Base-by-base conservation (phyloP, 2,329 filamentous ascomycete species). In the Penicillium sp. region DNA sequence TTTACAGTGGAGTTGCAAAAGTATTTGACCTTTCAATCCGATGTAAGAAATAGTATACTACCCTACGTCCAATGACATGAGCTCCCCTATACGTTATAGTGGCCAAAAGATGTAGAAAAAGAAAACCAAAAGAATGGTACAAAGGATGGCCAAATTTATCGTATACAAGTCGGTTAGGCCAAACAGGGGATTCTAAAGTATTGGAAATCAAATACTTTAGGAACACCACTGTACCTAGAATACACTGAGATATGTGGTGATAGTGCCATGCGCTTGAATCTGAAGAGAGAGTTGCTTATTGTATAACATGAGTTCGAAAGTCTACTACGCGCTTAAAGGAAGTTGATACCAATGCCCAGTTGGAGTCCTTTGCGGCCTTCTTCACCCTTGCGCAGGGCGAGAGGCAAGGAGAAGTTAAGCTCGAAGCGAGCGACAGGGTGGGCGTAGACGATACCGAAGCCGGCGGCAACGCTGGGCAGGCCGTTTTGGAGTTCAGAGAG, bases 301-400 rank as follows among this genome's bases (percentile, higher is more conserved):
- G 14, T 40, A 39, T 49, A 31, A 11, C 44, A 45, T 43, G 27
- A 39, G 29, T 5, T 29, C 31, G 14, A 16, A 32, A 45, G 24
- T 54, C 57, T 44, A 54, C 40, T 54, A 62, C 44, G 63, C 58
- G 53, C 68, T 64, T 69, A 97, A 81, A 97, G 77, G 72, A 99
- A 97, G 77, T 90, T 95, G 69, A 99, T 92, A 47, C 94, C 94
- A 39, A 99, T 91, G n/a, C 94, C 94, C 66, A 99, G 87, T 72
- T 94, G 92, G 60, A 99, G 71, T 1, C 94, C 94, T 77, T 99
- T 99, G 52, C 93, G 85, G 14, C 86, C 88, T 65, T 94, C 88
- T 76, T 99, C 94, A 34, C 91, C 92, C 60, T 83, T 87, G 55
- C 94, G 83, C 67, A 91, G 74, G 16, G 93, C 87, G 55, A 99